A percentile compares a stretch with the other conserved stretches of the same genome.
These are phyloP conservation scores for Diaporthe sp. DNA, from an alignment of 2,329 filamentous ascomycete species.

Conservation along the genomic window DNA sequence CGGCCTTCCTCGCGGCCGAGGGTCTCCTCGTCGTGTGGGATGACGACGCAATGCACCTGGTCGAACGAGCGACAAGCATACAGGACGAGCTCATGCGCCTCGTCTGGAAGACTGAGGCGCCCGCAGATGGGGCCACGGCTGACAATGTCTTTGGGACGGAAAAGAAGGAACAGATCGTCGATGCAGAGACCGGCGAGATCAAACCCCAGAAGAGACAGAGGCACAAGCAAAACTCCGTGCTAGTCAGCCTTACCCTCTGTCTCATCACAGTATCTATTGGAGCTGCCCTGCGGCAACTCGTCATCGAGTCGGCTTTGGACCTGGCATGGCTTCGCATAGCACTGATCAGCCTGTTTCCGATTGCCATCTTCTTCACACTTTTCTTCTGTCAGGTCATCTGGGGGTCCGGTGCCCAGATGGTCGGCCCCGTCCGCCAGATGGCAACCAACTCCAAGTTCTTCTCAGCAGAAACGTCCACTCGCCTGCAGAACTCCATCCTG, in stretches of 20 bases:
- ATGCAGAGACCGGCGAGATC: conserved; percentile 79
- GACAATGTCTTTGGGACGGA: conserved; percentile 51
- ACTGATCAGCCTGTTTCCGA: conserved; percentile 75
- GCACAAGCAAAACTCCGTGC: conserved; percentile 77
- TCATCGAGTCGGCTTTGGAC: conserved; percentile 76
- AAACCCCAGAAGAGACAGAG: conserved; percentile 76
- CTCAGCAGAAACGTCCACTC: conserved; percentile 77
- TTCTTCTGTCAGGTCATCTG: conserved; percentile 86
- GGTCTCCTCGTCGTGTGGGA: conserved; percentile 85
- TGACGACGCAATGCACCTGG: conserved; percentile 80
- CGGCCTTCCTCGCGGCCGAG: conserved; percentile 81
- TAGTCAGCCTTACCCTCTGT: conserved; percentile 76
- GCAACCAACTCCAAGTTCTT: conserved; percentile 85
- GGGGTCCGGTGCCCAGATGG: conserved; percentile 80
- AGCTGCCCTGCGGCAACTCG: conserved; percentile 77
- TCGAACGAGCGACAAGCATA: conserved; percentile 78
- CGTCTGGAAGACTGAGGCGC: conserved; percentile 75
- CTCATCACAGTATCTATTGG: conserved; percentile 77
- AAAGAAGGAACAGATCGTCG: conserved; percentile 74
- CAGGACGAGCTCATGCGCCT: conserved; percentile 84
- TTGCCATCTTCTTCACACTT: conserved; percentile 85
- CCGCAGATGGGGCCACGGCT: conserved; percentile 56
- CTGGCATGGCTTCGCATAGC: conserved; percentile 72
- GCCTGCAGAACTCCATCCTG: conserved; percentile 69
- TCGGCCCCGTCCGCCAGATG: conserved; percentile 82